Percentiles rank a stretch among this genome's conserved stretches.
Conservation (phyloP, 1,284 basidiomycete genomes). For the Hemileia vastatrix region DNA sequence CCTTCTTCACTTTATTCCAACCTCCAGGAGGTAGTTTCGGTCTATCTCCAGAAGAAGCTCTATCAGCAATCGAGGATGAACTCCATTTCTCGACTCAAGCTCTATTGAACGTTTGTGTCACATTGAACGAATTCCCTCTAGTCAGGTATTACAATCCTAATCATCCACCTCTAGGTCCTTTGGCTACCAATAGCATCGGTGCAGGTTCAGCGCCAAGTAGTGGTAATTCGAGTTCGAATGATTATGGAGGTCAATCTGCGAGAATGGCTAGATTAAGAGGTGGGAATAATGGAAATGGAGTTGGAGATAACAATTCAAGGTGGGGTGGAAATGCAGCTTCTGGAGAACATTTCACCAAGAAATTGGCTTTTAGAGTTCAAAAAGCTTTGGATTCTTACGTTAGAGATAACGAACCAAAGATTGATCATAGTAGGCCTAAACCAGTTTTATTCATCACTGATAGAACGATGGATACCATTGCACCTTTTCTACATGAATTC, state of each 20-base stretch:
- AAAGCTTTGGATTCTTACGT: constrained; percentile 32
- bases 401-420: constrained; percentile 49
- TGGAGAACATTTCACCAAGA: constrained; percentile 36
- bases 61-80: constrained; percentile 68
- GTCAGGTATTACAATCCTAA: constrained; percentile 88
- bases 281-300: background rate
- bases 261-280: constrained; percentile 50
- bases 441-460: constrained; percentile 83
- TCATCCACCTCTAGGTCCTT: constrained; percentile 77
- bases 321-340: background rate
- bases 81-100: constrained; percentile 55
- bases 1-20: constrained; percentile 77
- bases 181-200: constrained; percentile 59
- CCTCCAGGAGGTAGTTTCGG: constrained; percentile 60
- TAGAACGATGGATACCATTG: constrained; percentile 80
- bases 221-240: constrained; percentile 55
- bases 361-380: constrained; percentile 36
- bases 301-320: background rate
- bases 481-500: constrained; percentile 90
- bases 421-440: constrained; percentile 60
- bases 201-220: constrained; percentile 58
- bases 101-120: constrained; percentile 76
- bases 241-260: constrained; percentile 40
- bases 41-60: constrained; percentile 50
- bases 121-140: constrained; percentile 82